Evolutionary conservation across 2,329 filamentous ascomycete genomes (phyloP), one percentile per base, ranked within the genome.

Genomic region (Blastomyces parvus): DNA sequence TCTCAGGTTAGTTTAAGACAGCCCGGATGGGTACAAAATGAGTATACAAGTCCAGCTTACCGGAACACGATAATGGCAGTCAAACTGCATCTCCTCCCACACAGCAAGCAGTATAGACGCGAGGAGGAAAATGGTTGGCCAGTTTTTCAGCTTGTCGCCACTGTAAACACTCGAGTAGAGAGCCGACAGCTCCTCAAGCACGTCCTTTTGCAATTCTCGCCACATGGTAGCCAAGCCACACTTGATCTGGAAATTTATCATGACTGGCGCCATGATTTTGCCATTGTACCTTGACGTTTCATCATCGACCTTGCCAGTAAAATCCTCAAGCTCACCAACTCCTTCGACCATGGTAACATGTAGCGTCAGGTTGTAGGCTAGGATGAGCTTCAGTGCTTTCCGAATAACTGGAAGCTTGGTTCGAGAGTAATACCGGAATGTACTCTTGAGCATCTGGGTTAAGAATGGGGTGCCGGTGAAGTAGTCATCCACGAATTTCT

Each of bases 241-340:
- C 84, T 97, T 97, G 82, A 97, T 91, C 80, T 97, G 91, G 85
- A 97, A 97, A 82, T 97, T 97, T 84, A 97, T 95, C 92, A 97
- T 96, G 74, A 97, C 92, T 14, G 93, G 93, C 19, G 93, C 93
- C 66, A 96, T 87, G 44, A 88, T 92, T 81, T 93, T 93, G 72
- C 92, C 92, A 70, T 84, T 88, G 82, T 88, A 97, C 74, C 90
- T 94, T 68, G 91, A 96, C 62, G 88, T 85, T 71, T 90, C 86
- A 71, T 94, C 89, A 60, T 93, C 86, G 67, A 97, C 93, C 79
- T 90, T 88, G 67, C 92, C 93, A 62, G 89, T 83, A 73, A 92
- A 82, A 30, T 82, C 79, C 66, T 91, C 91, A 52, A 68, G 44
- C 17, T 90, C 87, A 25, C 90, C 89, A 64, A 94, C 84, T 68